phyloP scores from a whole-genome alignment of 2,329 filamentous ascomycete species.

The Phyllosticta capitalensis region DNA sequence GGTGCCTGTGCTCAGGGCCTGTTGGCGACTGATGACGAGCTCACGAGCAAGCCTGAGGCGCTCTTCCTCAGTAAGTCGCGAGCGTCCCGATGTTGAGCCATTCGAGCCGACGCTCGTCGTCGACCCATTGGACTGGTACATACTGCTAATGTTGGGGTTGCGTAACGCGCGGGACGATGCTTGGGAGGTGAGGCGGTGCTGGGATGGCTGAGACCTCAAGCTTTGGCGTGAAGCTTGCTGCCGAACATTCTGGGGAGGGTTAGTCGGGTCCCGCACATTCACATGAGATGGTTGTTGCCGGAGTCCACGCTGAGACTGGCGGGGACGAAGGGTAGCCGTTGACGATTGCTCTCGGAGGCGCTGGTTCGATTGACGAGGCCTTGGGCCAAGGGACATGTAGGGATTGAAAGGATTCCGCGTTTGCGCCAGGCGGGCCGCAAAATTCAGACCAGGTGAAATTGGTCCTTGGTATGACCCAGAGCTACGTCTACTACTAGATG shows the following conservation, averaged over 20 bases:
- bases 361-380: constrained; percentile 25
- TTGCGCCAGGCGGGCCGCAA: constrained; percentile 23
- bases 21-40: constrained; percentile 26
- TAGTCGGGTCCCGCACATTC: constrained; percentile 23
- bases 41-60: constrained; percentile 25
- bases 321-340: constrained; percentile 27
- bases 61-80: constrained; percentile 25
- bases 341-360: constrained; percentile 29
- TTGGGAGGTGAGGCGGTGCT: constrained; percentile 26
- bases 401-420: constrained; percentile 29
- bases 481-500: constrained; percentile 3
- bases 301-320: constrained; percentile 21
- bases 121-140: constrained; percentile 13
- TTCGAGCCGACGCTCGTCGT: constrained; percentile 13
- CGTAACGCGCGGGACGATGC: constrained; percentile 27
- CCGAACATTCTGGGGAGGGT: constrained; percentile 20
- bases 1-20: constrained; percentile 22
- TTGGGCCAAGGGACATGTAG: constrained; percentile 22
- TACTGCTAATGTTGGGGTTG: constrained; percentile 21
- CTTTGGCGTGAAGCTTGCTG: constrained; percentile 28
- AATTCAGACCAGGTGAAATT: constrained; percentile 19
- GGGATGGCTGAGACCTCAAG: constrained; percentile 27
- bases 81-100: constrained; percentile 14
- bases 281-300: constrained; percentile 14
- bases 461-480: constrained; percentile 6